Evolutionary conservation across 208 protist genomes (phyloP).

Genomic region (Vickermania ingenoplastis): DNA sequence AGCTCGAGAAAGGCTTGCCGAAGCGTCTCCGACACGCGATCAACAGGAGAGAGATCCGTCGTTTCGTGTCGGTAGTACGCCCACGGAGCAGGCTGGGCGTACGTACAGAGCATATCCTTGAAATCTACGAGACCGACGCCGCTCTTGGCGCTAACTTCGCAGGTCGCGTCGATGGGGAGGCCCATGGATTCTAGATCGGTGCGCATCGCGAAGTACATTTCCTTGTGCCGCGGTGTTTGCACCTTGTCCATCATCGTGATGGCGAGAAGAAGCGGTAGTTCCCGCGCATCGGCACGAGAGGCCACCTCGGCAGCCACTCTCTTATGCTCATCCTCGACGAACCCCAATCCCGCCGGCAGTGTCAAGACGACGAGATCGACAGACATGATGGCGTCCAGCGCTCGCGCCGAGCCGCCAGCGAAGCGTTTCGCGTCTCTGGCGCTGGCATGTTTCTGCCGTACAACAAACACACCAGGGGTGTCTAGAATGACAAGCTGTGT

Average conservation of each 20-base stretch:
- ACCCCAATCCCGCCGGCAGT: conserved; percentile 70
- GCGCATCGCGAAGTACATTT: conserved; percentile 84
- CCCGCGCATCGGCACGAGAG: conserved; percentile 49
- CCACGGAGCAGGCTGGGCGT: conserved; percentile 63
- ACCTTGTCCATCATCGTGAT: conserved; percentile 89
- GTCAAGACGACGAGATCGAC: conserved; percentile 72
- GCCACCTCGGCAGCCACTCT: conserved; percentile 56
- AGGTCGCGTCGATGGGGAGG: conserved; percentile 42
- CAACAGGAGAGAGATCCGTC: conserved; percentile 52
- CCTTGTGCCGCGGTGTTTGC: conserved; percentile 72
- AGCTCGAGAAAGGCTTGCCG: conserved; percentile 77
- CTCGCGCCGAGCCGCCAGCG: conserved; percentile 32
- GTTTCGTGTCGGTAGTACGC: conserved; percentile 54
- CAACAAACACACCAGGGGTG: conserved; percentile 62
- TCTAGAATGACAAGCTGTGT: conserved; percentile 84
- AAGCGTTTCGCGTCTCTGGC: conserved; percentile 42
- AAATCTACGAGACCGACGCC: conserved; percentile 76
- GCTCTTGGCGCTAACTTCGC: conserved; percentile 84
- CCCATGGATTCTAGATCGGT: conserved; percentile 72
- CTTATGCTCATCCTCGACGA: conserved; percentile 80
- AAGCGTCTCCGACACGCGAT: conserved; percentile 74
- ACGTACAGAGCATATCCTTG: conserved; percentile 77
- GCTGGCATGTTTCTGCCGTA: conserved; percentile 14
- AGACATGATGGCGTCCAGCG: conserved; percentile 81
- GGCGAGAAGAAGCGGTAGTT: conserved; percentile 72